These are phyloP conservation scores for Boletus smithii DNA, from an alignment of 1,284 basidiomycete species.

Conservation along the genomic window DNA sequence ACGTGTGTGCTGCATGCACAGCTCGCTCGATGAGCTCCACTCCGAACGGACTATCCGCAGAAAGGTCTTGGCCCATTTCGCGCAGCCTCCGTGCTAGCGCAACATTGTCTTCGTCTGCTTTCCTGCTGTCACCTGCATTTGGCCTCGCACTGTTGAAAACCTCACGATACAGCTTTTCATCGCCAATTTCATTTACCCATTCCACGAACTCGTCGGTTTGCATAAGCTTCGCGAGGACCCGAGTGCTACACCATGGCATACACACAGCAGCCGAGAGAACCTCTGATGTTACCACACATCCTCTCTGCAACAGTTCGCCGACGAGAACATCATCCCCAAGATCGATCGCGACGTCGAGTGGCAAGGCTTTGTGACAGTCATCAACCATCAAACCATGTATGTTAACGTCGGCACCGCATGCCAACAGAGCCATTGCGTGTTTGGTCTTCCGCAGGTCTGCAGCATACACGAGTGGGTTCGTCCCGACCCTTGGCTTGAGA, in stretches of 20 bases:
- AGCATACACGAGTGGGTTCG: slow-evolving; percentile 4
- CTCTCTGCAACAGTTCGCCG: neutral
- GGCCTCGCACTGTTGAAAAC: slow-evolving; percentile 1
- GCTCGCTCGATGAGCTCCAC: neutral
- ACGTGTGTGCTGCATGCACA: neutral
- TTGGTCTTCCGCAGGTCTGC: slow-evolving; percentile 1
- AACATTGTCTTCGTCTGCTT: neutral
- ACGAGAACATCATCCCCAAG: neutral
- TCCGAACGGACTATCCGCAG: neutral
- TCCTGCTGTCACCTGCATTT: neutral
- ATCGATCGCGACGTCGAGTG: neutral
- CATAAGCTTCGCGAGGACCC: neutral
- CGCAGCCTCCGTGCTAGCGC: neutral
- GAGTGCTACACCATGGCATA: neutral
- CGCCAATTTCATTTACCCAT: neutral
- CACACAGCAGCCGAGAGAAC: neutral
- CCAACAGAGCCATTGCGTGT: neutral
- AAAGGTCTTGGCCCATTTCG: neutral
- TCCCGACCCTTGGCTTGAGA: neutral
- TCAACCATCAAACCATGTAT: neutral
- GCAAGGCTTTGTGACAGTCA: neutral
- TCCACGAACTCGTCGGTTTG: neutral
- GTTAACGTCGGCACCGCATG: neutral
- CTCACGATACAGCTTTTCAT: neutral
- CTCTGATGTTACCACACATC: neutral